A percentile compares a stretch with the other conserved stretches of the same genome.
phyloP scores from a whole-genome alignment of 2,329 filamentous ascomycete genomes.

The Fusarium continuum region DNA sequence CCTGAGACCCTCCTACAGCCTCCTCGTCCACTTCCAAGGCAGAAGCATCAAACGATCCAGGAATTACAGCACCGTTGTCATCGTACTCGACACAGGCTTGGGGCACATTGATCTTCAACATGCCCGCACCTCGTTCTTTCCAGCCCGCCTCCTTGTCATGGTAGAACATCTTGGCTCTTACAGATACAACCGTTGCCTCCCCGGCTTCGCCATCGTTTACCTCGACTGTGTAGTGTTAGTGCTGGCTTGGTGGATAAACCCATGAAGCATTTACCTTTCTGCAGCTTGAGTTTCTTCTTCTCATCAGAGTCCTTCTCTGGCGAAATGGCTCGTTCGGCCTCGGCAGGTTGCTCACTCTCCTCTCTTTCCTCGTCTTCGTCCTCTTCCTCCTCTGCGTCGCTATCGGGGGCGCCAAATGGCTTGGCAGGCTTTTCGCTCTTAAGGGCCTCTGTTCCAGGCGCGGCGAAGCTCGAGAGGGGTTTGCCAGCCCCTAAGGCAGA shows the following conservation, averaged over 20 bases:
- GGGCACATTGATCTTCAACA: slow-evolving; percentile 83
- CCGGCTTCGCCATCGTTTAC: slow-evolving; percentile 89
- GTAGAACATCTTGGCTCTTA: slow-evolving; percentile 85
- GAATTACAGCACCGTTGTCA: slow-evolving; percentile 58
- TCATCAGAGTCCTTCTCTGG: slow-evolving; percentile 67
- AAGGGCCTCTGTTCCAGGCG: slow-evolving; percentile 59
- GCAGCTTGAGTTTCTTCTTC: slow-evolving; percentile 71
- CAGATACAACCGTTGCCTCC: slow-evolving; percentile 77
- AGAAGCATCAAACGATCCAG: slow-evolving; percentile 66
- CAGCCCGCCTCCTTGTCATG: slow-evolving; percentile 78
- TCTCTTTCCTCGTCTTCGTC: slow-evolving; percentile 52
- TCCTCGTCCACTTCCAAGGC: slow-evolving; percentile 57
- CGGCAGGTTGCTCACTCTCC: slow-evolving; percentile 55
- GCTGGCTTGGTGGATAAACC: background rate
- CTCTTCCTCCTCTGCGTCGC: slow-evolving; percentile 64
- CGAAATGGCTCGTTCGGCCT: slow-evolving; percentile 56
- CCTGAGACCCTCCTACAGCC: slow-evolving; percentile 39
- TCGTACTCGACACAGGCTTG: slow-evolving; percentile 65
- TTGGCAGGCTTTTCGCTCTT: slow-evolving; percentile 70
- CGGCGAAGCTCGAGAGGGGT: slow-evolving; percentile 74
- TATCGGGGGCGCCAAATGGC: slow-evolving; percentile 81
- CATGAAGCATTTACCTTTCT: slow-evolving; percentile 67
- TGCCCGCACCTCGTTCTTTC: slow-evolving; percentile 89
- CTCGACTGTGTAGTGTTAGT: slow-evolving; percentile 59
- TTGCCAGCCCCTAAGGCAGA: slow-evolving; percentile 53